Evolutionary conservation across 805 yeast species (phyloP).

Genomic region (Ogataea sp.): DNA sequence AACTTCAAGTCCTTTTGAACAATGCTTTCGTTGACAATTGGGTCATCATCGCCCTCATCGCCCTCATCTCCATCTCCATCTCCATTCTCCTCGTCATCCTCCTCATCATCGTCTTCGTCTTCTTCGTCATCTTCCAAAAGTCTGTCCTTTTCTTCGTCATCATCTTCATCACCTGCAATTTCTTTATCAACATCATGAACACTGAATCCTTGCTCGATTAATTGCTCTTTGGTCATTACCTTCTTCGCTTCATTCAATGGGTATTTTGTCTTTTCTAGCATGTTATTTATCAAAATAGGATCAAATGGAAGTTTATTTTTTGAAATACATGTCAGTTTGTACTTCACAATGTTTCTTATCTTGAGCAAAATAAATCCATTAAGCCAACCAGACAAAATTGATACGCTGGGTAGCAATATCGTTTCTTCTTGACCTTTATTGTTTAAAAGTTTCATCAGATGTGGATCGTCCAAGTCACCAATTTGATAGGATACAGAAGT

Average conservation of each 20-base stretch:
- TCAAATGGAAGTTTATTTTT: conserved; percentile 37
- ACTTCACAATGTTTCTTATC: conserved; percentile 61
- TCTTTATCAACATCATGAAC: conserved; percentile 9
- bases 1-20: no score
- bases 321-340: conserved; percentile 58
- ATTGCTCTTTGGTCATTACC: conserved; percentile 8
- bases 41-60: background rate
- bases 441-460: no score
- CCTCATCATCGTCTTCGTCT: conserved; percentile 15
- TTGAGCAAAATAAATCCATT: conserved; percentile 51
- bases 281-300: conserved; percentile 31
- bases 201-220: conserved; percentile 7
- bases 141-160: no score
- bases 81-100: conserved; percentile 2
- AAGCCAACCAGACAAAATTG: conserved; percentile 77
- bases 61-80: background rate
- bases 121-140: conserved; percentile 9
- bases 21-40: background rate
- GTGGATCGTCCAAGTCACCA: conserved; percentile 70
- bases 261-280: conserved; percentile 29
- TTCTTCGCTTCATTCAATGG: conserved; percentile 21
- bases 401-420: conserved; percentile 35
- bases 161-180: conserved; percentile 26
- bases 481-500: conserved; percentile 66
- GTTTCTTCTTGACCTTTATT: no score